Evolutionary conservation across 2,329 filamentous ascomycete species (phyloP).

Genomic region (Fusarium palustre): DNA sequence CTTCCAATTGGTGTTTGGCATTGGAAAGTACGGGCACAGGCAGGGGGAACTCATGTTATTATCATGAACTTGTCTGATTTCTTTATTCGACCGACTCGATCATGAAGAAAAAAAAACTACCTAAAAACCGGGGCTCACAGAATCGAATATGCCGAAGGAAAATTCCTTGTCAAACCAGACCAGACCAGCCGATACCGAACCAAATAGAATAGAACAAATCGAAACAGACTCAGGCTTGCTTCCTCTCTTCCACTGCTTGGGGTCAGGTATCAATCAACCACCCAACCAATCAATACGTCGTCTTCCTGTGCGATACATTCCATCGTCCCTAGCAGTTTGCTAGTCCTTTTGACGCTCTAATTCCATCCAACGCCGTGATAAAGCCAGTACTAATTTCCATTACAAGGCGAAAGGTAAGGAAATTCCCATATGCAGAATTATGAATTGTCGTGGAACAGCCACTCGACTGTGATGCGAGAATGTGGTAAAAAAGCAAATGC

Average conservation of each 20-base stretch:
- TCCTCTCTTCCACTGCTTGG: slow-evolving; percentile 21
- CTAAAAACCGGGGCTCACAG: slow-evolving; percentile 38
- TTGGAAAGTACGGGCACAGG: slow-evolving; percentile 8
- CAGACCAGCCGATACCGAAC: slow-evolving; percentile 16
- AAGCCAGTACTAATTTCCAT: slow-evolving; percentile 39
- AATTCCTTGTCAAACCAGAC: slow-evolving; percentile 19
- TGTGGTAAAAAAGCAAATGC: slow-evolving; percentile 16
- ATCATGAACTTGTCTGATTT: slow-evolving; percentile 41
- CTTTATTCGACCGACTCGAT: slow-evolving; percentile 31
- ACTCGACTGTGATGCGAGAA: slow-evolving; percentile 19
- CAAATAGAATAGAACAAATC: slow-evolving; percentile 19
- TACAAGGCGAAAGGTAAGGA: slow-evolving; percentile 23
- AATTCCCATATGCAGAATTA: slow-evolving; percentile 37
- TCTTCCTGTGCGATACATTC: slow-evolving; percentile 31
- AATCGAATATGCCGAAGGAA: slow-evolving; percentile 35
- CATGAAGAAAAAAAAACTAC: slow-evolving; percentile 36
- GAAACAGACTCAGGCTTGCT: slow-evolving; percentile 22
- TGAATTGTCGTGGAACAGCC: slow-evolving; percentile 21
- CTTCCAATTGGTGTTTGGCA: slow-evolving; percentile 28
- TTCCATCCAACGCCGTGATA: slow-evolving; percentile 44
- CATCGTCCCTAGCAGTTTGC: slow-evolving; percentile 19
- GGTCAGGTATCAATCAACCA: slow-evolving; percentile 33
- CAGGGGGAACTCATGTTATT: slow-evolving; percentile 25
- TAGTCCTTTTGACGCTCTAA: slow-evolving; percentile 35
- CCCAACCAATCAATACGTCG: slow-evolving; percentile 18